Conservation (phyloP, 2,329 filamentous ascomycete genomes). For the Dactylellina sp. region DNA sequence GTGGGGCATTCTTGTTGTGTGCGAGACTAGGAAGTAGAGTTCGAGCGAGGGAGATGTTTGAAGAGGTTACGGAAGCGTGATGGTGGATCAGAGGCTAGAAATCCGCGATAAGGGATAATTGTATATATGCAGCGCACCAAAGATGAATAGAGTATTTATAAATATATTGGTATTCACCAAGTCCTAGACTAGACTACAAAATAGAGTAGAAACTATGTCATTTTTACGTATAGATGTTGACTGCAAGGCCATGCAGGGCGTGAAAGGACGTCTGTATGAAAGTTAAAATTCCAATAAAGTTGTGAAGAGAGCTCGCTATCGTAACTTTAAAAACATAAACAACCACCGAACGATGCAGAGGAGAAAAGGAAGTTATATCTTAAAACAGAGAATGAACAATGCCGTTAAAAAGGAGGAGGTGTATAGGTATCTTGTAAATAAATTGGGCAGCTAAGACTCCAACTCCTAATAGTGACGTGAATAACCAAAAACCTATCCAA, state of each 20-base stretch:
- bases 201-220: not conserved
- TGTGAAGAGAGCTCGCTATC: slow-evolving; percentile 27
- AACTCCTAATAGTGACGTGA: not conserved
- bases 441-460: not conserved
- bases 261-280: slow-evolving; percentile 1
- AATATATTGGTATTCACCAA: slow-evolving; percentile 8
- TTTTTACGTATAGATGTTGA: not conserved
- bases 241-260: not conserved
- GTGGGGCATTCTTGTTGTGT: slow-evolving; percentile 92
- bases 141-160: slow-evolving; percentile 7
- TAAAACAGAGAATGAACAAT: not conserved
- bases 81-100: not conserved
- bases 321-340: slow-evolving; percentile 23
- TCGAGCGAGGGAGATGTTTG: slow-evolving; percentile 82
- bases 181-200: slow-evolving; percentile 16
- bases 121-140: too few species aligned
- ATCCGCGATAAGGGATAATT: not conserved
- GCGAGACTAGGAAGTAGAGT: slow-evolving; percentile 86
- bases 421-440: not conserved
- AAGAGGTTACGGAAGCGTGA: slow-evolving; percentile 64
- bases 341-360: slow-evolving; percentile 49
- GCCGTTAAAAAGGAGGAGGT: not conserved
- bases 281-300: slow-evolving; percentile 12
- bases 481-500: too few species aligned
- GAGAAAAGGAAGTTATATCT: not conserved